These are phyloP conservation scores for Tagetes patula DNA, from an alignment of 129 eudicot genomes.

Conservation along the genomic window DNA sequence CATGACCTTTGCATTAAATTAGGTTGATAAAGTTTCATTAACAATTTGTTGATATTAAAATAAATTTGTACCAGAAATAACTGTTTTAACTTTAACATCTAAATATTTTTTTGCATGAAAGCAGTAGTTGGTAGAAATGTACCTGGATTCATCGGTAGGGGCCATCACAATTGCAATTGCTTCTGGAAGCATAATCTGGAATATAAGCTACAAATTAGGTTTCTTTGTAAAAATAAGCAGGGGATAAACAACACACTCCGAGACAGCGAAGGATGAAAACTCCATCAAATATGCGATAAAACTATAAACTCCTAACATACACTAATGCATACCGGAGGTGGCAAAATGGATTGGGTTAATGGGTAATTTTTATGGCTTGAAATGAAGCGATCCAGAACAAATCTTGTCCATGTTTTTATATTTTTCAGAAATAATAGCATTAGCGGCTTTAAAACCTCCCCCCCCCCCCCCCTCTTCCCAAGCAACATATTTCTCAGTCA, in stretches of 20 bases:
- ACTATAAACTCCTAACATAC: not conserved
- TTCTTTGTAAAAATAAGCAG: constrained; percentile 4
- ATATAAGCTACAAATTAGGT: constrained; percentile 7
- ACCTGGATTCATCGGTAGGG: constrained; percentile 92
- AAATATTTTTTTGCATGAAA: not conserved
- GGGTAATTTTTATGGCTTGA: not conserved
- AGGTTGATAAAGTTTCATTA: constrained; percentile 9
- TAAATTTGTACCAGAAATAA: not conserved
- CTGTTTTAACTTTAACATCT: not conserved
- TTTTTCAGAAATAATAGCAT: not conserved
- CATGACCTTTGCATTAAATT: not conserved
- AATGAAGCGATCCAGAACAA: not conserved
- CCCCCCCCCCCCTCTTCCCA: too few relatives aligned
- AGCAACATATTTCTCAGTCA: not conserved
- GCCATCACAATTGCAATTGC: constrained; percentile 99
- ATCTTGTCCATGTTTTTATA: too few relatives aligned
- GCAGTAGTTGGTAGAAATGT: constrained; percentile 14
- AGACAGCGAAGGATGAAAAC: not conserved
- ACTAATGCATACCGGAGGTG: too few relatives aligned
- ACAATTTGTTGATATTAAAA: constrained; percentile 7
- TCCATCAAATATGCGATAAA: not conserved
- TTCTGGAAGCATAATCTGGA: constrained; percentile 96
- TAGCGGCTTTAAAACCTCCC: too few relatives aligned
- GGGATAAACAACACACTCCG: not conserved
- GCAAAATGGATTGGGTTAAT: not conserved